phyloP scores from a whole-genome alignment of 1,284 basidiomycete genomes.

The Cutaneotrichosporon cutaneum region DNA sequence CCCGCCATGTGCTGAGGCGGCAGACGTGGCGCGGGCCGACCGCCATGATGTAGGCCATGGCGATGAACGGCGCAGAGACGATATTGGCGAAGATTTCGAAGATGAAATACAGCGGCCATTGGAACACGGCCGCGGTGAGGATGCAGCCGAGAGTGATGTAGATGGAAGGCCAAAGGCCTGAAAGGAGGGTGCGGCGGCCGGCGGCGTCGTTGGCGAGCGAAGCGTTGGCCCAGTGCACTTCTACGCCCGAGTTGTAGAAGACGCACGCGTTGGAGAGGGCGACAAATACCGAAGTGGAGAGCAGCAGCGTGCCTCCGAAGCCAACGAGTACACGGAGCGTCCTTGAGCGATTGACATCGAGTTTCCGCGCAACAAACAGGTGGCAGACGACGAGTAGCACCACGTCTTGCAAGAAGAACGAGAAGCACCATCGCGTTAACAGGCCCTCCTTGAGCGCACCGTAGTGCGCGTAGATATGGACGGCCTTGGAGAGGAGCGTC shows the following conservation, averaged over 20 bases:
- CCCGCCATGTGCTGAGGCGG: neutral
- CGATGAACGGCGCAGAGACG: neutral
- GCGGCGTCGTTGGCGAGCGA: constrained; percentile 4
- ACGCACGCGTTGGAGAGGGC: constrained; percentile 5
- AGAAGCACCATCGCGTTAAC: neutral
- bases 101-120: neutral
- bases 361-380: neutral
- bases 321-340: neutral
- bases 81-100: constrained; percentile 1
- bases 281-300: neutral
- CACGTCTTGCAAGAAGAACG: constrained; percentile 9
- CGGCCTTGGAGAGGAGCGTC: constrained; percentile 1
- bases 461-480: constrained; percentile 7
- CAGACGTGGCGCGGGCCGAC: neutral
- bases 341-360: neutral
- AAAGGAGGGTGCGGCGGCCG: constrained; percentile 1
- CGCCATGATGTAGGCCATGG: neutral
- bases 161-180: neutral
- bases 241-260: constrained; percentile 2
- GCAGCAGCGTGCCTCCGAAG: neutral
- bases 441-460: neutral
- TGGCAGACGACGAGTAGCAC: neutral
- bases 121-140: neutral
- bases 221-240: constrained; percentile 6
- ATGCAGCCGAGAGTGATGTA: constrained; percentile 3